phyloP scores from a whole-genome alignment of 2,329 filamentous ascomycete species.

The Aspergillus pseudoviridinutans region DNA sequence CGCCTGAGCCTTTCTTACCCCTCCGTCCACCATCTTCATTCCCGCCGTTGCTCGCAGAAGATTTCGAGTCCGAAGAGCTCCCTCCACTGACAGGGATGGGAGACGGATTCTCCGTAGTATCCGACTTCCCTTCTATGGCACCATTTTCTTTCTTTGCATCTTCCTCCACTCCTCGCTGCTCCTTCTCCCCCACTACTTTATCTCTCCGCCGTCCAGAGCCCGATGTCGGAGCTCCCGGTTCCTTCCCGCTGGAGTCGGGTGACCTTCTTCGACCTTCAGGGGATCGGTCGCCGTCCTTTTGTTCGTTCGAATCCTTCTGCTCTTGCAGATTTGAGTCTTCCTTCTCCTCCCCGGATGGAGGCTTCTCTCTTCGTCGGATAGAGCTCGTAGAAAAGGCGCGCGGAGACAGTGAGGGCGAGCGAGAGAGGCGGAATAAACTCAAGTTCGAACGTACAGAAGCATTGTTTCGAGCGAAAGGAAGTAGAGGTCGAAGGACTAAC shows the following conservation, averaged over 20 bases:
- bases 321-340: slow-evolving; percentile 27
- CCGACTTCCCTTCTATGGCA: slow-evolving; percentile 43
- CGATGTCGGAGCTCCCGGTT: slow-evolving; percentile 32
- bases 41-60: slow-evolving; percentile 51
- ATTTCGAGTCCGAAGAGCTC: slow-evolving; percentile 39
- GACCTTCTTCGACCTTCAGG: slow-evolving; percentile 40
- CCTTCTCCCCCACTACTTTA: slow-evolving; percentile 35
- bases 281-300: slow-evolving; percentile 42
- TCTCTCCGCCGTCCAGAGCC: slow-evolving; percentile 38
- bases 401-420: slow-evolving; percentile 25
- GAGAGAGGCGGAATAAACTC: slow-evolving; percentile 20
- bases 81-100: slow-evolving; percentile 37
- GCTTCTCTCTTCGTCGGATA: slow-evolving; percentile 54
- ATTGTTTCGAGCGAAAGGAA: slow-evolving; percentile 30
- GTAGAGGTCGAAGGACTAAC: slow-evolving; percentile 30
- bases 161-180: slow-evolving; percentile 33
- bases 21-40: slow-evolving; percentile 65
- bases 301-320: slow-evolving; percentile 26
- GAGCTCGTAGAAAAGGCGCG: slow-evolving; percentile 45
- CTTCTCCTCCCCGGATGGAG: slow-evolving; percentile 41
- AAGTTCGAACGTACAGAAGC: slow-evolving; percentile 25
- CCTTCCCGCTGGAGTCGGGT: slow-evolving; percentile 34
- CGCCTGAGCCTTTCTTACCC: slow-evolving; percentile 63
- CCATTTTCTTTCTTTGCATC: slow-evolving; percentile 41
- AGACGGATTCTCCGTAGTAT: slow-evolving; percentile 46